Evolutionary conservation across 176 grass and related monocot species (phyloP).

Genomic region (Avena eriantha): DNA sequence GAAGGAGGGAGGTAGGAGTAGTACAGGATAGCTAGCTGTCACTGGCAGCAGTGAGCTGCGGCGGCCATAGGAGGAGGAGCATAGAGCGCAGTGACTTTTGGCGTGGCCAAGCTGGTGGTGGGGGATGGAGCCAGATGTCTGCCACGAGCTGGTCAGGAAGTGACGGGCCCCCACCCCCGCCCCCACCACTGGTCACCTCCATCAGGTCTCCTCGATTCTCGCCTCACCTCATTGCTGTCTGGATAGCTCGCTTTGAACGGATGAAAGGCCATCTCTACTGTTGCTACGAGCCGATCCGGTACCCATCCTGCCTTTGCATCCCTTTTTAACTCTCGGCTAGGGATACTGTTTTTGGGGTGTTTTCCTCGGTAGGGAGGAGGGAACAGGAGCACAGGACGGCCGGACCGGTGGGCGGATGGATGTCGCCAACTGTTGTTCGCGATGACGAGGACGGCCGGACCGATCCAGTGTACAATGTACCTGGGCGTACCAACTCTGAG

Average conservation of each 20-base stretch:
- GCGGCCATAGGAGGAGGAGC: background rate
- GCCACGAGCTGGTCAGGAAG: slow-evolving; percentile 29
- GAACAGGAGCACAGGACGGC: background rate
- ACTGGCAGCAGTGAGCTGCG: slow-evolving; percentile 1
- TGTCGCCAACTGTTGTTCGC: background rate
- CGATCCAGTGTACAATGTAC: background rate
- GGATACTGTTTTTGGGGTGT: slow-evolving; percentile 47
- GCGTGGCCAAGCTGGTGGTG: background rate
- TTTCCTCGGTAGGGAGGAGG: slow-evolving; percentile 26
- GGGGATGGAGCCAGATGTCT: slow-evolving; percentile 22
- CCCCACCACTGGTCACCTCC: slow-evolving; percentile 20
- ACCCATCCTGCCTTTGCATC: background rate
- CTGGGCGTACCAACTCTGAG: background rate
- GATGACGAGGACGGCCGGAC: background rate
- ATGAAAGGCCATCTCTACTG: background rate
- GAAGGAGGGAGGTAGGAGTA: background rate
- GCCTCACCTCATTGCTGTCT: background rate
- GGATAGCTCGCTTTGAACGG: background rate
- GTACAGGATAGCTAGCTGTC: slow-evolving; percentile 9
- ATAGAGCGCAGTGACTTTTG: slow-evolving; percentile 13
- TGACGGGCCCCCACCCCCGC: background rate
- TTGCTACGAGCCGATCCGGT: background rate
- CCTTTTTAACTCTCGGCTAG: slow-evolving; percentile 35
- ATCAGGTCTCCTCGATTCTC: background rate
- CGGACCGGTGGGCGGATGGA: background rate